These are phyloP conservation scores for Cryptococcus sp. DNA, from an alignment of 1,284 basidiomycete genomes.

Conservation along the genomic window DNA sequence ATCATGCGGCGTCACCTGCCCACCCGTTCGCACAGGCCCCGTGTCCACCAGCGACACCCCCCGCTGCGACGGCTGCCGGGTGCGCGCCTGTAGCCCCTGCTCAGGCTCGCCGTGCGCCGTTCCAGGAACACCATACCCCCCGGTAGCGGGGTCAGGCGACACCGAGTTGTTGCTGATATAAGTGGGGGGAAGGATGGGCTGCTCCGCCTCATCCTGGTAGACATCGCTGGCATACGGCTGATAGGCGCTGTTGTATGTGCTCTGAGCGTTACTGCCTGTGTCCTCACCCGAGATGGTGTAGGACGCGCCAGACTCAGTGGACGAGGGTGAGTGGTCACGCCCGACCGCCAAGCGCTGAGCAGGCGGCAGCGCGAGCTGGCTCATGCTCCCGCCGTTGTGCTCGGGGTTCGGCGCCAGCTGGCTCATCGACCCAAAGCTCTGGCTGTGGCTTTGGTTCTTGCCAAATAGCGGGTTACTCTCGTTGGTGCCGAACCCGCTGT, in stretches of 20 bases:
- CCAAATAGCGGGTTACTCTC: slow-evolving; percentile 42
- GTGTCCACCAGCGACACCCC: slow-evolving; percentile 72
- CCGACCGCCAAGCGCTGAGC: slow-evolving; percentile 40
- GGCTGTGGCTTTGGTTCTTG: slow-evolving; percentile 34
- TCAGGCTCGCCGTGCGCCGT: slow-evolving; percentile 20
- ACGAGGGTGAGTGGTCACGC: slow-evolving; percentile 37
- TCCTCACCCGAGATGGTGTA: slow-evolving; percentile 24
- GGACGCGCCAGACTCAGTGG: slow-evolving; percentile 38
- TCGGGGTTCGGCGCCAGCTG: slow-evolving; percentile 59
- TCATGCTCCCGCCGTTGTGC: slow-evolving; percentile 53
- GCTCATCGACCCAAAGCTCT: slow-evolving; percentile 46
- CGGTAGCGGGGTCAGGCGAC: slow-evolving; percentile 20
- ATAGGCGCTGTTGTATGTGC: slow-evolving; percentile 15
- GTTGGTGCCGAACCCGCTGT: slow-evolving; percentile 45
- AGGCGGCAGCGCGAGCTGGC: slow-evolving; percentile 57
- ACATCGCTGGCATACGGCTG: slow-evolving; percentile 19
- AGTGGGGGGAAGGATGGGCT: slow-evolving; percentile 52
- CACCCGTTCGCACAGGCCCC: slow-evolving; percentile 71
- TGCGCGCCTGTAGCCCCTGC: slow-evolving; percentile 26
- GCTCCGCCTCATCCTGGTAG: slow-evolving; percentile 55
- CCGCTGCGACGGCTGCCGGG: slow-evolving; percentile 46
- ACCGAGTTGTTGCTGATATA: slow-evolving; percentile 17
- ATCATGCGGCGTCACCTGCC: slow-evolving; percentile 60
- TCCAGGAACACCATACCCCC: too few relatives aligned
- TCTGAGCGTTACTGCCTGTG: slow-evolving; percentile 13